Evolutionary conservation across 345 rosid genomes (phyloP), one percentile per base, ranked within the genome.

Genomic region (Populus davidiana): DNA sequence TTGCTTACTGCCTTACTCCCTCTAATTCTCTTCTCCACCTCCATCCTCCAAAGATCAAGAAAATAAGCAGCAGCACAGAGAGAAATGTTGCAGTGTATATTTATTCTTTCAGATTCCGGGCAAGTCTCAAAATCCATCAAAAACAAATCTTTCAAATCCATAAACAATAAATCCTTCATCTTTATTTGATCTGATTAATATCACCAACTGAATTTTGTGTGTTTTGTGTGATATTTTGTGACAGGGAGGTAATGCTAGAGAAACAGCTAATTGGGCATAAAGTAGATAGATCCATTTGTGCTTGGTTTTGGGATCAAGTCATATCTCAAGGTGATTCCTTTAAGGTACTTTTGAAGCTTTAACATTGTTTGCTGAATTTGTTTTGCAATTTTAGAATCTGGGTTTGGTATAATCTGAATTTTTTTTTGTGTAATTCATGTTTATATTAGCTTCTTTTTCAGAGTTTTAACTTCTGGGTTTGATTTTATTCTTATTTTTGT

Each of bases 191-290:
- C 54, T 62, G 73, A 6, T 52, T 29, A 38, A 25, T 41, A 1
- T 29, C 36, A 27, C 31, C 52, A 76, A 54, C 29, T 65, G 67
- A 73, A 47, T 29, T 70, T 54, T 27, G 35, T 20, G 13, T 43
- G 16, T 8, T 8, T 11, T 56, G n/a, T 75, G 69, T 74, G 73
- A 44, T 25, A 63, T 56, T 59, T 50, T 73, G 49, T 73, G 54
- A 23, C 86, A 96, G 99, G 61, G 99, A 91, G 84, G 97, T 96
- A 29, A 93, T 96, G 88, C 90, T 96, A 11, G 98, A 96, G 95
- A 96, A 96, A 71, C 98, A 96, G 93, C 87, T 93, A 52, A 92
- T 98, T 4, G 97, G 98, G 74, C 97, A 96, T 77, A 89, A 97
- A 0, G 97, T 96, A 1, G 99, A 93, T 74, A 88, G 99, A 79